These are phyloP conservation scores for Ustilago lituana DNA, from an alignment of 1,284 basidiomycete genomes.

Conservation along the genomic window DNA sequence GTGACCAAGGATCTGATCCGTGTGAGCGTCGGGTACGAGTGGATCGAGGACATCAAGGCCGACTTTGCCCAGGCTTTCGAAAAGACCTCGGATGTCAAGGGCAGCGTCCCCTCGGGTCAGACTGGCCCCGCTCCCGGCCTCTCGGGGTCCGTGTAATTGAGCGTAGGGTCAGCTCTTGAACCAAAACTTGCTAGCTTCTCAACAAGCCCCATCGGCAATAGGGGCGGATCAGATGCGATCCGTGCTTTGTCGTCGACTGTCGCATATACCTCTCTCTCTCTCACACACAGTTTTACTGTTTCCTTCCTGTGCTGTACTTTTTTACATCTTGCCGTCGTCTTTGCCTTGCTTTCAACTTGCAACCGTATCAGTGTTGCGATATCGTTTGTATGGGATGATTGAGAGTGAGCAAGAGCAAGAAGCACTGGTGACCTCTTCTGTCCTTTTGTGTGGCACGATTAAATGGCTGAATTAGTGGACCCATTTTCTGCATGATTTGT, in stretches of 20 bases:
- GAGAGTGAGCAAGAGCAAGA: too few relatives aligned
- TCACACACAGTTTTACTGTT: not conserved
- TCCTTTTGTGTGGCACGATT: too few relatives aligned
- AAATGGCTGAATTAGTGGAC: too few relatives aligned
- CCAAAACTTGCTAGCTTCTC: conserved; percentile 10
- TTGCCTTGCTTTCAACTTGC: conserved; percentile 1
- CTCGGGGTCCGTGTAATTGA: conserved; percentile 51
- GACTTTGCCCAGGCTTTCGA: conserved; percentile 78
- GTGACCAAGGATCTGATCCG: conserved; percentile 83
- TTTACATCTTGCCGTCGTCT: too few relatives aligned
- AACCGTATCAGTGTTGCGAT: too few relatives aligned
- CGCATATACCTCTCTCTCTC: conserved; percentile 1
- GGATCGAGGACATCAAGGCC: conserved; percentile 76
- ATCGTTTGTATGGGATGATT: too few relatives aligned
- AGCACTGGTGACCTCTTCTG: too few relatives aligned
- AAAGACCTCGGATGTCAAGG: conserved; percentile 46
- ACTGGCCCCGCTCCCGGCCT: conserved; percentile 52
- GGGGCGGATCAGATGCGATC: not conserved
- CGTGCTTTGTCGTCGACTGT: not conserved
- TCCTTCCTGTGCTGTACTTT: not conserved
- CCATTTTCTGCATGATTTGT: too few relatives aligned
- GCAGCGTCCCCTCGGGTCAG: conserved; percentile 33
- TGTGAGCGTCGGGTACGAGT: conserved; percentile 83
- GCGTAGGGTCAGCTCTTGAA: not conserved
- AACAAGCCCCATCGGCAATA: conserved; percentile 10